phyloP scores from a whole-genome alignment of 768 basidiomycete genomes.

The Lentinus brumalis region DNA sequence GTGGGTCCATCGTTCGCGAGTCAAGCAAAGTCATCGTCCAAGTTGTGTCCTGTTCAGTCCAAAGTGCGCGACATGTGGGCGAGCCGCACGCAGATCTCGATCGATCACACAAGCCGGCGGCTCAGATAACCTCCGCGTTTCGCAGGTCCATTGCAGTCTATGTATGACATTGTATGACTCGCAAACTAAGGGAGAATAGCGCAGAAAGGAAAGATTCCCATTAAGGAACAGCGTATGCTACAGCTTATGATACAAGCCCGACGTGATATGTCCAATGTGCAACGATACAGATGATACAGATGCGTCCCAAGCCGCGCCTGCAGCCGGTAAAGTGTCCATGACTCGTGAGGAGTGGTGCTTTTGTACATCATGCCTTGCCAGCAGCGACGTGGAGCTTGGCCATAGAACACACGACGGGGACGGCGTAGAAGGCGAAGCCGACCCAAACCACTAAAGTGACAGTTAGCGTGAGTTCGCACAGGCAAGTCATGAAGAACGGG shows the following conservation, averaged over 20 bases:
- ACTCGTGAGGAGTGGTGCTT: neutral
- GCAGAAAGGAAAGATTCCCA: neutral
- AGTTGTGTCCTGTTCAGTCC: neutral
- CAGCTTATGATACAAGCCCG: slow-evolving; percentile 15
- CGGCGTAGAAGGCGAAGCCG: slow-evolving; percentile 71
- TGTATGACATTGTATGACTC: neutral
- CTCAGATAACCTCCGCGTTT: neutral
- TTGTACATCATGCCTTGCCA: slow-evolving; percentile 34
- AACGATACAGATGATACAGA: neutral
- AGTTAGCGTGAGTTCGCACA: neutral
- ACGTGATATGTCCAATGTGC: neutral
- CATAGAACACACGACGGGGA: slow-evolving; percentile 69
- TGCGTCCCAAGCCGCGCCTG: slow-evolving; percentile 1
- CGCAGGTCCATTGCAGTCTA: too few species aligned
- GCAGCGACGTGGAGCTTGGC: slow-evolving; percentile 64
- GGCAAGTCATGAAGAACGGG: neutral
- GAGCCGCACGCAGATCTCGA: neutral
- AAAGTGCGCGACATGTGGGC: neutral
- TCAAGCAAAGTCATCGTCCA: slow-evolving; percentile 6
- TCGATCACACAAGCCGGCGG: neutral
- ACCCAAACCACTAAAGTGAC: slow-evolving; percentile 69
- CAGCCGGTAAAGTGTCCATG: slow-evolving; percentile 2
- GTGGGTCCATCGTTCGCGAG: slow-evolving; percentile 11
- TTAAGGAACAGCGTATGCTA: slow-evolving; percentile 3
- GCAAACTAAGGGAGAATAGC: neutral